A percentile compares a stretch with the other conserved stretches of the same genome.
phyloP scores from a whole-genome alignment of 169 alveolate genomes.

The Eimeria sp. region DNA sequence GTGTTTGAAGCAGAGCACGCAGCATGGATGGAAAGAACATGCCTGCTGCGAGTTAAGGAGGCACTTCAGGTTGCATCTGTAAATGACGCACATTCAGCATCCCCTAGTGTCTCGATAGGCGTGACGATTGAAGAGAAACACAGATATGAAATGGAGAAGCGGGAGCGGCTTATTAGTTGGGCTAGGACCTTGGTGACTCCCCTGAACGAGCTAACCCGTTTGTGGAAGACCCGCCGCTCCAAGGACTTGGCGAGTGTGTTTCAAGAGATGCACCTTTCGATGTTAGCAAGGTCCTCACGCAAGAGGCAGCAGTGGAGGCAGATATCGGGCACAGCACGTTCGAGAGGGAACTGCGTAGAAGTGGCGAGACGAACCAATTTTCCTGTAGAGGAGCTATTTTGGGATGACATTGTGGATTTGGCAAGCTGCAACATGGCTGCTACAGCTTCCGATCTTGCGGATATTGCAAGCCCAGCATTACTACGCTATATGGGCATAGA shows the following conservation, averaged over 20 bases:
- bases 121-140: not conserved
- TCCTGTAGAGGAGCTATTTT: slow-evolving; percentile 40
- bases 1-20: slow-evolving; percentile 21
- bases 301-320: slow-evolving; percentile 16
- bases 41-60: slow-evolving; percentile 15
- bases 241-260: not conserved
- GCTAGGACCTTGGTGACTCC: slow-evolving; percentile 39
- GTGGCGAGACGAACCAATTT: slow-evolving; percentile 45
- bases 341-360: slow-evolving; percentile 31
- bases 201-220: slow-evolving; percentile 1
- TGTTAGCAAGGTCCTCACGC: not conserved
- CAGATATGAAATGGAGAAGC: not conserved
- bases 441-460: slow-evolving; percentile 23
- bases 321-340: slow-evolving; percentile 17
- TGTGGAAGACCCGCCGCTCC: slow-evolving; percentile 39
- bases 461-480: slow-evolving; percentile 41
- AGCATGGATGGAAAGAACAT: slow-evolving; percentile 14
- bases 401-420: slow-evolving; percentile 27
- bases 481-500: slow-evolving; percentile 50
- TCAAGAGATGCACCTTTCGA: not conserved
- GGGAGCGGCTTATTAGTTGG: slow-evolving; percentile 25
- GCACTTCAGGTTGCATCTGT: not conserved
- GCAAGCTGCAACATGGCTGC: slow-evolving; percentile 23
- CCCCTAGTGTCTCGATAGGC: not conserved
- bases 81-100: not conserved